Conservation (phyloP, 2,329 filamentous ascomycete species). For the Sclerotinia borealis region DNA sequence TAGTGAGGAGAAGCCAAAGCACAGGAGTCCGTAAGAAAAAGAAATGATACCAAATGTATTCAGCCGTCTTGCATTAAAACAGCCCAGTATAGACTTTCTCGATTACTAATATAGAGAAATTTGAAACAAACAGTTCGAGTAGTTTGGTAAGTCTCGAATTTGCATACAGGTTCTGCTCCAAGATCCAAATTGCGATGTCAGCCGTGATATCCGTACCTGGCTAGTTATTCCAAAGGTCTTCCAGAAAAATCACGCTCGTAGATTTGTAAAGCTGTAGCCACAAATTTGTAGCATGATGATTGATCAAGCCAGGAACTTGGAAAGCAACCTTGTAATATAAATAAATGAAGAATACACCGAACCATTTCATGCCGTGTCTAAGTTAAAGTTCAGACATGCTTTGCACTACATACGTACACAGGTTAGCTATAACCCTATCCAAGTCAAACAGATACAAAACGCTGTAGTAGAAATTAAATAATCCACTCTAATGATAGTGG, state of each 20-base stretch:
- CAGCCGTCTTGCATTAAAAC: constrained; percentile 5
- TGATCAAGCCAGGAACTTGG: background rate
- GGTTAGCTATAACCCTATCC: background rate
- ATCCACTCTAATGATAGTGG: background rate
- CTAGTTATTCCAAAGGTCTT: background rate
- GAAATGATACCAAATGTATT: background rate
- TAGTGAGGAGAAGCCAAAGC: constrained; percentile 1
- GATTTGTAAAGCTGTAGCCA: background rate
- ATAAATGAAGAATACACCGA: background rate
- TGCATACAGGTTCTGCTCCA: background rate
- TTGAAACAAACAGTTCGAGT: background rate
- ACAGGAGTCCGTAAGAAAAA: background rate
- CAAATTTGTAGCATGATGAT: background rate
- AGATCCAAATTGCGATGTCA: background rate
- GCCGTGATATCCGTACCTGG: background rate
- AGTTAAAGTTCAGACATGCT: background rate
- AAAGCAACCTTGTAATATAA: background rate
- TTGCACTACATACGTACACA: background rate
- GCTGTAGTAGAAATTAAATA: background rate
- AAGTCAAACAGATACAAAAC: background rate
- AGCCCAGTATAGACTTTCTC: background rate
- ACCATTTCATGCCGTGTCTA: background rate
- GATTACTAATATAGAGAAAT: background rate
- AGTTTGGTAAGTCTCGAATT: background rate
- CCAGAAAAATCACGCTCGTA: background rate